phyloP scores from a whole-genome alignment of 257 asterid genomes.

The Forsythia viridissima region DNA sequence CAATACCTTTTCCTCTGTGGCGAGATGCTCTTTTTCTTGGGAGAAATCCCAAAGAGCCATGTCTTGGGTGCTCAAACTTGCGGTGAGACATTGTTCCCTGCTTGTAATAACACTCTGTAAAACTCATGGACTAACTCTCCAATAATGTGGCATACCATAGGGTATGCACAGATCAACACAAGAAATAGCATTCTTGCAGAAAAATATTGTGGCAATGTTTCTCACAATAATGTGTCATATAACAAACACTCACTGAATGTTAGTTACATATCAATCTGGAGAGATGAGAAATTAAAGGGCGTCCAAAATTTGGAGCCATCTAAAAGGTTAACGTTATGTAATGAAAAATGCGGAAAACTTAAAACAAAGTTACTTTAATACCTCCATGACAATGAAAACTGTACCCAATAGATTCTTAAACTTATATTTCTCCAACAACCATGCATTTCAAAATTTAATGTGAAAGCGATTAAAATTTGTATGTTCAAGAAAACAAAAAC shows the following conservation, averaged over 20 bases:
- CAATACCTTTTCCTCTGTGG: constrained; percentile 77
- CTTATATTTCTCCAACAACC: not conserved
- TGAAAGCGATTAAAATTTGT: not conserved
- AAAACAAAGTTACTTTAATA: not conserved
- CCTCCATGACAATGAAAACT: too few species aligned
- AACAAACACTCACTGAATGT: too few species aligned
- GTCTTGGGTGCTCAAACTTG: constrained; percentile 94
- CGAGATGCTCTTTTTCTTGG: constrained; percentile 83
- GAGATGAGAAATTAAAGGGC: not conserved
- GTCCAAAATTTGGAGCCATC: not conserved
- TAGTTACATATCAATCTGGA: not conserved
- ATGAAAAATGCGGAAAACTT: not conserved
- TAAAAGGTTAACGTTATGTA: not conserved
- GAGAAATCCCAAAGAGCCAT: constrained; percentile 86
- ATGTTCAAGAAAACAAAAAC: not conserved
- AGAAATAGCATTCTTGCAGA: not conserved
- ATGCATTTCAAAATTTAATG: not conserved
- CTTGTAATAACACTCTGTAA: constrained; percentile 37
- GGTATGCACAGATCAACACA: not conserved
- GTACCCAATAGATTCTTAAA: not conserved
- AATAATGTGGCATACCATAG: not conserved
- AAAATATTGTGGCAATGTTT: not conserved
- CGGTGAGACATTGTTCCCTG: constrained; percentile 68
- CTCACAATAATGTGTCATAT: not conserved
- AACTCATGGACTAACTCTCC: constrained; percentile 17